Evolutionary conservation across 116 monocot species (phyloP), one percentile per base, ranked within the genome.

Genomic region (Phalaenopsis hybrid): DNA sequence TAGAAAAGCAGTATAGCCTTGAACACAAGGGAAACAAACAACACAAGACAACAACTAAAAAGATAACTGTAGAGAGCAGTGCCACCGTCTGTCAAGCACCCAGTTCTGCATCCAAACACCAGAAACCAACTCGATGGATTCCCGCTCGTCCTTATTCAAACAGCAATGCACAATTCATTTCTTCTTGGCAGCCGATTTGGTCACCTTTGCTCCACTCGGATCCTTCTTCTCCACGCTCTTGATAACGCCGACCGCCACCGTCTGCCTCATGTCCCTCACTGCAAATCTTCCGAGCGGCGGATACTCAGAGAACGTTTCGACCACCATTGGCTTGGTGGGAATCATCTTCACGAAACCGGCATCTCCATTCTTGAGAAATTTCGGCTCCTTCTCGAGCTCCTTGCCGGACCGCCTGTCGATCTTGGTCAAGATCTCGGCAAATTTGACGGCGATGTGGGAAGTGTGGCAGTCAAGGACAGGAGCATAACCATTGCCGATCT

Each of bases 301-400:
- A 43, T 87, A 87, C 74, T 81, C 87, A 0, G 81, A 76, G 78
- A 87, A 87, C 2, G 87, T 87, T 79, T 87, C 87, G 46, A 81
- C 87, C 4, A 87, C 87, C 87, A 87, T 87, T 0, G 84, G 87
- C 78, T 87, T 87, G 4, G 87, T 84, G 0, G 87, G 87, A 81
- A 87, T 81, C 87, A 87, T 83, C 81, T 87, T 87, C 61, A 87
- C 87, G 21, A 87, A 37, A 7, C 81, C 84, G 3, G 87, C 87
- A 79, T 86, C 86, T n/a, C 84, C 80, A 41, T 84, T 84, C 80
- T 84, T 84, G 49, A 84, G 48, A 12, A 84, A 84, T 74, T 84
- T 84, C 9, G 84, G 84, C 58, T 79, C 84, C 57, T 79, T 84
- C 74, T 79, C 84, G 13, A 84, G 58, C 86, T 86, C 83, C 79